Evolutionary conservation across 331 rosid species (phyloP).

Genomic region (Rosa hybrid): DNA sequence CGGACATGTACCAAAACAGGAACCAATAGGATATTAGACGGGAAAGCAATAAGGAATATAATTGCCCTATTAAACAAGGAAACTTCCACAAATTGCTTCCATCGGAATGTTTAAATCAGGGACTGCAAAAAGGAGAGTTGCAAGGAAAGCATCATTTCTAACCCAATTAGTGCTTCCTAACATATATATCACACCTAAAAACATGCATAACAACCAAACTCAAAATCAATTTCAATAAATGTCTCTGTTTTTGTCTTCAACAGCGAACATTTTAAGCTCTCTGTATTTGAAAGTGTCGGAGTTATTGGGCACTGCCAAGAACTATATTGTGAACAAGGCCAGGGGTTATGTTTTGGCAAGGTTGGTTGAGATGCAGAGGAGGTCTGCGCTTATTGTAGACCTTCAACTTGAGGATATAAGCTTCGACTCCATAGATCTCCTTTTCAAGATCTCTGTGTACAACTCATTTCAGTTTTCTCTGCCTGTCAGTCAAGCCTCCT

Average conservation of each 20-base stretch:
- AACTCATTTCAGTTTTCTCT: conserved; percentile 8
- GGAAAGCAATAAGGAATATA: not conserved
- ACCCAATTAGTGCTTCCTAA: not conserved
- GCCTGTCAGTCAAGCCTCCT: conserved; percentile 8
- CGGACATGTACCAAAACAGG: not conserved
- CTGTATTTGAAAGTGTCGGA: not conserved
- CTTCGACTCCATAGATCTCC: conserved; percentile 13
- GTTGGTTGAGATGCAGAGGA: conserved; percentile 16
- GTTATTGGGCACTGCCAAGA: not conserved
- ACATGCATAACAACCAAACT: not conserved
- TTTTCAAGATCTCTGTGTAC: conserved; percentile 16
- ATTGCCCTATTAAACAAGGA: not conserved
- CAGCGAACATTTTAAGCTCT: not conserved
- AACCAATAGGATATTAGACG: not conserved
- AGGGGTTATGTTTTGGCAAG: not conserved
- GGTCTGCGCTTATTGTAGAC: conserved; percentile 10
- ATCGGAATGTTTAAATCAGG: not conserved
- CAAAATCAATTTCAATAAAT: not conserved
- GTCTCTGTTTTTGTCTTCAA: not conserved
- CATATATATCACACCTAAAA: not conserved
- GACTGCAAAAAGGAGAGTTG: not conserved
- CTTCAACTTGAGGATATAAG: conserved; percentile 1
- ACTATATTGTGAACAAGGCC: not conserved
- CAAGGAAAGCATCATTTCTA: conserved; percentile 9
- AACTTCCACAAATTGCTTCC: not conserved